Conservation (phyloP, 441 rosid genomes). For the Capsella rubella region DNA sequence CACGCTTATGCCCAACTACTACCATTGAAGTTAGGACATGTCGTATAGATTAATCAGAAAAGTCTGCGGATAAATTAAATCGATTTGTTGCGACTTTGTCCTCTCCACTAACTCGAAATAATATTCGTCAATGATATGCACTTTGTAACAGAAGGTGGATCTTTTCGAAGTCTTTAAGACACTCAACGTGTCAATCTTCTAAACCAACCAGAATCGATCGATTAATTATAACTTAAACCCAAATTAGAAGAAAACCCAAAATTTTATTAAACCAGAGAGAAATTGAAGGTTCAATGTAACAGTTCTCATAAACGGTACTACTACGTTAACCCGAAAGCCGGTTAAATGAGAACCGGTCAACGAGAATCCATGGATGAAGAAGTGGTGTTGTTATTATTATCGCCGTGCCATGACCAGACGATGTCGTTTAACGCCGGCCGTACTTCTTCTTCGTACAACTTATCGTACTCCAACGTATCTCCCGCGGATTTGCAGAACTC, state of each 20-base stretch:
- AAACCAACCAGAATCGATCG: background rate
- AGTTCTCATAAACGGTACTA: too few species aligned
- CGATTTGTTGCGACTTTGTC: conserved; percentile 13
- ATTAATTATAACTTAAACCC: background rate
- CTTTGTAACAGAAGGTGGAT: conserved; percentile 3
- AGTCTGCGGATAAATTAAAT: background rate
- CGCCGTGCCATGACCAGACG: conserved; percentile 97
- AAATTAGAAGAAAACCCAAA: background rate
- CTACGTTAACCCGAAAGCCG: conserved; percentile 20
- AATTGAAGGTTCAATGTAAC: conserved; percentile 26
- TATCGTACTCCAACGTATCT: conserved; percentile 77
- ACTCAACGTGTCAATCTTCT: conserved; percentile 18
- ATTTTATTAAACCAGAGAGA: conserved; percentile 30
- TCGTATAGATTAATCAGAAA: background rate
- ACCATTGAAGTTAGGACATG: conserved; percentile 10
- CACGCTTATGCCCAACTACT: background rate
- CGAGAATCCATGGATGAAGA: background rate
- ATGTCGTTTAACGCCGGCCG: conserved; percentile 88
- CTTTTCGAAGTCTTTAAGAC: conserved; percentile 23
- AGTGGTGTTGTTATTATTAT: conserved; percentile 16
- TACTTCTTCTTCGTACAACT: conserved; percentile 75
- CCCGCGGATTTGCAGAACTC: conserved; percentile 81
- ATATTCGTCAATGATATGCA: conserved; percentile 2
- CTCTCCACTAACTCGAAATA: conserved; percentile 1
- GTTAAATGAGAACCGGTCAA: conserved; percentile 13